Percentiles rank a stretch among this genome's conserved stretches.
phyloP scores from a whole-genome alignment of 352 stramenopile genomes.

The Elongisporangium undulatum region DNA sequence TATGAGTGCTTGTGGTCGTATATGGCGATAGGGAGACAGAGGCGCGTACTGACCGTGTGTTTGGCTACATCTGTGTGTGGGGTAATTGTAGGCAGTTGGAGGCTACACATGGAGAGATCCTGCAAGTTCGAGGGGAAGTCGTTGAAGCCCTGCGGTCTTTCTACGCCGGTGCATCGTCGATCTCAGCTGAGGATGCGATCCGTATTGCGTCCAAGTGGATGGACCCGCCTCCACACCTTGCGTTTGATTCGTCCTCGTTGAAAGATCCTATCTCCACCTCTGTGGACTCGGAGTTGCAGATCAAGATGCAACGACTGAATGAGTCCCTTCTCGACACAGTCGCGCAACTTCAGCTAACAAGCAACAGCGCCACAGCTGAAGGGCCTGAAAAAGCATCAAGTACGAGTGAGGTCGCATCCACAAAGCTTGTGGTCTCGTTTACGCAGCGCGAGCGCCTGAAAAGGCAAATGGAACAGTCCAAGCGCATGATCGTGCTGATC shows the following conservation, averaged over 20 bases:
- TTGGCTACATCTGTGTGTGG: neutral
- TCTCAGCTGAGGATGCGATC: constrained; percentile 63
- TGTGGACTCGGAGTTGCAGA: constrained; percentile 38
- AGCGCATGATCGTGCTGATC: constrained; percentile 51
- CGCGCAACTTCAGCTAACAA: constrained; percentile 38
- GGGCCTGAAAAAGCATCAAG: neutral
- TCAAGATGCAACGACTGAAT: constrained; percentile 39
- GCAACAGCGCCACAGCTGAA: constrained; percentile 3
- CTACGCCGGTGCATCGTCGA: constrained; percentile 46
- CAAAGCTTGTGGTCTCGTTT: constrained; percentile 50
- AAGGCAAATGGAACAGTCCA: constrained; percentile 57
- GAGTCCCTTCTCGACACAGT: constrained; percentile 40
- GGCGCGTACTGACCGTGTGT: neutral
- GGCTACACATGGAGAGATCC: constrained; percentile 60
- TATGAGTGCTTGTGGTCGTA: neutral
- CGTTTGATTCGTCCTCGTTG: neutral
- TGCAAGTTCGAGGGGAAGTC: constrained; percentile 44
- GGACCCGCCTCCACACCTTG: neutral
- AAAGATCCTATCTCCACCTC: constrained; percentile 3
- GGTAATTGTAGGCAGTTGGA: constrained; percentile 48
- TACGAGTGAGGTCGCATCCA: constrained; percentile 12
- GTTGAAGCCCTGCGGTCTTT: constrained; percentile 58
- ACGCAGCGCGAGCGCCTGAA: constrained; percentile 53
- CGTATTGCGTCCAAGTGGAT: constrained; percentile 51
- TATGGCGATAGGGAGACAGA: neutral